Evolutionary conservation across 2,329 filamentous ascomycete genomes (phyloP).

Genomic region (Dissoconium aciculare): DNA sequence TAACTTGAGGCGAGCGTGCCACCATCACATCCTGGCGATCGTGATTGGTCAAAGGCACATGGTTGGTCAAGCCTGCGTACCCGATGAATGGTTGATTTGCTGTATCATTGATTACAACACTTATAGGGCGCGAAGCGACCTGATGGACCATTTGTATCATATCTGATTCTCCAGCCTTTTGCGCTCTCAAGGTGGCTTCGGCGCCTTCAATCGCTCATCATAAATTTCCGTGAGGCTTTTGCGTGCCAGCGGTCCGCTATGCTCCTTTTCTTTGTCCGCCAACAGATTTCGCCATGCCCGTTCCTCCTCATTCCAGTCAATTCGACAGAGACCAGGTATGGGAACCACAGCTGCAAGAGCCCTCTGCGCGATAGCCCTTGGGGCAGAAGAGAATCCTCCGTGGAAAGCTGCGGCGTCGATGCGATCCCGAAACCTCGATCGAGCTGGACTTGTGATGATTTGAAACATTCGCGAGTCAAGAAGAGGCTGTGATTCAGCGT

Average conservation of each 20-base stretch:
- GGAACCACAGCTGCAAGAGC: constrained; percentile 29
- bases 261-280: constrained; percentile 16
- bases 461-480: constrained; percentile 25
- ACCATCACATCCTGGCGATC: too few relatives aligned
- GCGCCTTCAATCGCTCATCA: too few relatives aligned
- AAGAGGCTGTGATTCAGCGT: constrained; percentile 7
- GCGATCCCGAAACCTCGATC: constrained; percentile 27
- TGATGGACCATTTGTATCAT: too few relatives aligned
- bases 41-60: too few relatives aligned
- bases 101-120: too few relatives aligned
- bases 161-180: too few relatives aligned
- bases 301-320: constrained; percentile 24
- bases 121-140: too few relatives aligned
- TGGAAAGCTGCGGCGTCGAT: constrained; percentile 24
- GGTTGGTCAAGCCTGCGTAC: too few relatives aligned
- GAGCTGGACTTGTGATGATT: constrained; percentile 26
- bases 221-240: constrained; percentile 21
- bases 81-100: too few relatives aligned
- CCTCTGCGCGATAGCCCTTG: constrained; percentile 18
- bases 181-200: too few relatives aligned
- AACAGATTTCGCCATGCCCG: constrained; percentile 22
- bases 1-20: too few relatives aligned
- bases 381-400: constrained; percentile 18
- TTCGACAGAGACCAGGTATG: constrained; percentile 25
- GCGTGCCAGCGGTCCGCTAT: constrained; percentile 17